phyloP scores from a whole-genome alignment of 106 monocot species.

The Dendrobium huoshanense region DNA sequence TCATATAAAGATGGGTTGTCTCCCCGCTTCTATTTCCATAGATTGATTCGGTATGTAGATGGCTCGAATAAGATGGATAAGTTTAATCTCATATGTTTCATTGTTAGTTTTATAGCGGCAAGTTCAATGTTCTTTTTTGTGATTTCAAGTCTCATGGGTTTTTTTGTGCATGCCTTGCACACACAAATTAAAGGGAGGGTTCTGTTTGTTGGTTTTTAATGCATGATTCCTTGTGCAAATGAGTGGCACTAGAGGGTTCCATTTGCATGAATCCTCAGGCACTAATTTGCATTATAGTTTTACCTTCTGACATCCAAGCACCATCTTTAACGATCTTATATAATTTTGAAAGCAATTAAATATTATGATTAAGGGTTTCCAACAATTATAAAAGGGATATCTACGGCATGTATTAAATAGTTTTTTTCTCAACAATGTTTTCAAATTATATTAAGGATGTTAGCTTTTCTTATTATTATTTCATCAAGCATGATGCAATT shows the following conservation, averaged over 20 bases:
- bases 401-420: neutral
- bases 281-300: too few species aligned
- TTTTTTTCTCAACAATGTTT: neutral
- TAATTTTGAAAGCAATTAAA: neutral
- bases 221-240: too few species aligned
- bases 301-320: neutral
- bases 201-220: too few species aligned
- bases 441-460: neutral
- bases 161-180: too few species aligned
- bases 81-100: too few species aligned
- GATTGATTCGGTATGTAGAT: too few species aligned
- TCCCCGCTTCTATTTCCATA: too few species aligned
- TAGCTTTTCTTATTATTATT: neutral
- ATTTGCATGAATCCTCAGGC: too few species aligned
- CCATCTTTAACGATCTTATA: neutral
- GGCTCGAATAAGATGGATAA: too few species aligned
- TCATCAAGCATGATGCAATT: neutral
- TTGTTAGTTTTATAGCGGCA: neutral
- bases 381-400: neutral
- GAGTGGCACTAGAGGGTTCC: too few species aligned
- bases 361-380: neutral
- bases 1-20: too few species aligned
- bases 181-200: too few species aligned
- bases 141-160: neutral
- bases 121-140: neutral